Evolutionary conservation across 495 filamentous ascomycete genomes (phyloP), one percentile per base, ranked within the genome.

Genomic region (Aspergillus olivimuriae): DNA sequence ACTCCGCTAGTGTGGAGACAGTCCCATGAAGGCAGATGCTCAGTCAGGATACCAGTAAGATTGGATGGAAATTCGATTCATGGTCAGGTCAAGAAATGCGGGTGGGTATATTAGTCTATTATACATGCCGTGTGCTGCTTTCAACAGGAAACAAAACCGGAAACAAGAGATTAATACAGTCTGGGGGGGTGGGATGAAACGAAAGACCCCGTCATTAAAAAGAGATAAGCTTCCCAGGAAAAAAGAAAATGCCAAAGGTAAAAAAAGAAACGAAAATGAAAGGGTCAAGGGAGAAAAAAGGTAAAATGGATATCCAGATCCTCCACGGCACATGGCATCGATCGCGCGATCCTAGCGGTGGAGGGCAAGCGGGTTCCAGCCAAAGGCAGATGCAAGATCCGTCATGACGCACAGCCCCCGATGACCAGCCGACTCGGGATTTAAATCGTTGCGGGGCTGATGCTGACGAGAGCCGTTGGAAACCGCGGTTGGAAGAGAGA

Each of bases 71-170:
- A 23, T 37, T 6, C n/a, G 35, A 20, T 38, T 23, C 30, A 17
- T 8, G 12, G 16, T 16, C 33, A 34, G 18, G 20, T 31, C 48
- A 43, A 18, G 54, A 41, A 58, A 56, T 47, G 51, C 48, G 51
- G 63, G 53, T 56, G 62, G 66, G 66, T 69, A 69, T 69, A 68
- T 64, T 67, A 66, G 57, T 69, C 66, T 69, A 69, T 69, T 60
- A 53, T 68, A 69, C 63, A 69, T 57, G 58, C 59, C 55, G 58
- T 51, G 24, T 55, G 58, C 58, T 62, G 61, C 54, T 55, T 40
- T 53, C 49, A 44, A 48, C 17, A 7, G 33, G 16, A 14, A 40
- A 34, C 11, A 46, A 46, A 41, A 49, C 45, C 22, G 22, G 42
- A 49, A 39, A 41, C 50, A 15, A 50, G 50, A 41, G 44, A 47